A percentile compares a stretch with the other conserved stretches of the same genome.
Evolutionary conservation across 2,329 filamentous ascomycete species (phyloP).

Genomic region (Botrytis aclada): DNA sequence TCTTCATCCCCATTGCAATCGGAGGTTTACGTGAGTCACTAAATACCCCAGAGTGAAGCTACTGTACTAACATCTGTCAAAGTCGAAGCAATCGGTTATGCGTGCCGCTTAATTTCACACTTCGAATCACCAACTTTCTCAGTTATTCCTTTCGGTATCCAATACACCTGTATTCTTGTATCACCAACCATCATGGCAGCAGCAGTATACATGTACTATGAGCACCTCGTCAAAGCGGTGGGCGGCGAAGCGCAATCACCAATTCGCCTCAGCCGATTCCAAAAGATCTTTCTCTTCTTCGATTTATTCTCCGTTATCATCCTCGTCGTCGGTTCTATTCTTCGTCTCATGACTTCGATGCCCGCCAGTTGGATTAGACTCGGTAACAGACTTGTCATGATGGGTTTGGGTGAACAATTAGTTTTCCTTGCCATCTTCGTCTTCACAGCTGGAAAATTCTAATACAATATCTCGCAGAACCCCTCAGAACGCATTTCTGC

Average conservation of each 20-base stretch:
- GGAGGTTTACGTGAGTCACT: constrained; percentile 5
- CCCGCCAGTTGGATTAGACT: constrained; percentile 7
- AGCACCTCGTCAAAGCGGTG: background rate
- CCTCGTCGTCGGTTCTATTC: constrained; percentile 2
- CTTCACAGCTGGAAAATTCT: constrained; percentile 9
- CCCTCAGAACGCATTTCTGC: background rate
- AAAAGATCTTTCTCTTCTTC: constrained; percentile 14
- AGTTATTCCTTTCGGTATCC: constrained; percentile 7
- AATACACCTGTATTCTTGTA: constrained; percentile 12
- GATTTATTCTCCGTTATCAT: constrained; percentile 5
- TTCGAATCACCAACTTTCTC: constrained; percentile 10
- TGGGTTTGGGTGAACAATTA: constrained; percentile 8
- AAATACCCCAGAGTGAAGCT: background rate
- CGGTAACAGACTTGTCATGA: constrained; percentile 10
- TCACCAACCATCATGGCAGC: constrained; percentile 14
- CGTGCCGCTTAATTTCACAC: constrained; percentile 1
- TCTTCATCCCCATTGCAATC: constrained; percentile 3
- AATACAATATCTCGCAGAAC: constrained; percentile 7
- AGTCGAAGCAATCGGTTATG: constrained; percentile 16
- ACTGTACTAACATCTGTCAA: background rate
- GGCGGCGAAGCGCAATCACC: background rate
- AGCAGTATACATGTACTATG: constrained; percentile 15
- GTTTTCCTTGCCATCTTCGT: constrained; percentile 7
- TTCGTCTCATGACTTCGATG: background rate
- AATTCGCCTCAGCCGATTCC: constrained; percentile 7